Evolutionary conservation across 169 alveolate genomes (phyloP).

Genomic region (Eimeria mitis): DNA sequence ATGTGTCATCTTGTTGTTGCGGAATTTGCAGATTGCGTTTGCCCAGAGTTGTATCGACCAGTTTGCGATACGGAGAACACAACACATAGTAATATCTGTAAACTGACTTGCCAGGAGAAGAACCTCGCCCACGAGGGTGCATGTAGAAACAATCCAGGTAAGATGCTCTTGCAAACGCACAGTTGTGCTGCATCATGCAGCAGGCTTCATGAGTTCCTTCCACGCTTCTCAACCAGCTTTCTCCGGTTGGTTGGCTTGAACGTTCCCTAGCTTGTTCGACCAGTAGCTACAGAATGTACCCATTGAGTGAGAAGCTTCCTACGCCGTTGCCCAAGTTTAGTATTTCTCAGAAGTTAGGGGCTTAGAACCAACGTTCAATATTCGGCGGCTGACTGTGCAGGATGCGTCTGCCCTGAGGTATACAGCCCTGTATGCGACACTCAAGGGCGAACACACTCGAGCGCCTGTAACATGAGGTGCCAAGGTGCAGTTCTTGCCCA

Average conservation of each 20-base stretch:
- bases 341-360: no score
- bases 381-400: constrained; percentile 16
- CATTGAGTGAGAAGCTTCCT: not conserved
- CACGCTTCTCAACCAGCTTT: not conserved
- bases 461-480: constrained; percentile 49
- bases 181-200: not conserved
- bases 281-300: not conserved
- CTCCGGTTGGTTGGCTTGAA: not conserved
- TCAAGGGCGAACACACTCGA: constrained; percentile 60
- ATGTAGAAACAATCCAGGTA: not conserved
- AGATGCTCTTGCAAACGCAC: not conserved
- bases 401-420: constrained; percentile 53
- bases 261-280: not conserved
- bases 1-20: not conserved
- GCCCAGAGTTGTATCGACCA: not conserved
- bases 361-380: not conserved
- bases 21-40: constrained; percentile 13
- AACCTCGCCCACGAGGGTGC: constrained; percentile 25
- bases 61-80: constrained; percentile 14
- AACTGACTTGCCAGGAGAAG: constrained; percentile 8
- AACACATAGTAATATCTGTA: not conserved
- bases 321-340: not conserved
- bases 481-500: constrained; percentile 25
- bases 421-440: constrained; percentile 71
- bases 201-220: not conserved